Conservation (phyloP, 805 yeast genomes). For the Ogataea nakhonphanomensis region DNA sequence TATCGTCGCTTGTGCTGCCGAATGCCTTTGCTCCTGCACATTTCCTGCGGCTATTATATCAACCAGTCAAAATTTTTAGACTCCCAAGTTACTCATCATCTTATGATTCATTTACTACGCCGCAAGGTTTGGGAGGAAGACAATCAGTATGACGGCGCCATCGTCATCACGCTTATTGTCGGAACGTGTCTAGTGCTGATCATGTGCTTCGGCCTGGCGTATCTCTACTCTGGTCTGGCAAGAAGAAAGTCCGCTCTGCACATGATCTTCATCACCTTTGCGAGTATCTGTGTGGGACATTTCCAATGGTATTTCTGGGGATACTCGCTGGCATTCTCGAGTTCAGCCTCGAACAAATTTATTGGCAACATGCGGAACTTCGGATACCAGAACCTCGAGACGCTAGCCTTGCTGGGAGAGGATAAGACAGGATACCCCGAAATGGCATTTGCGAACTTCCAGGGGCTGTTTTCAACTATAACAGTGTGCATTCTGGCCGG, state of each 20-base stretch:
- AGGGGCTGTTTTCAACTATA: slow-evolving; percentile 89
- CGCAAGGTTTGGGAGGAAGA: slow-evolving; percentile 27
- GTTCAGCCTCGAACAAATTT: slow-evolving; percentile 75
- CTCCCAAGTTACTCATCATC: not conserved
- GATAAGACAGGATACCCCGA: slow-evolving; percentile 59
- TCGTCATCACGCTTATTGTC: slow-evolving; percentile 49
- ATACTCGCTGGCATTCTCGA: slow-evolving; percentile 84
- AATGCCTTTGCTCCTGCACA: not conserved
- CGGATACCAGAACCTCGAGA: slow-evolving; percentile 72
- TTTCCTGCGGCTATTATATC: slow-evolving; percentile 3
- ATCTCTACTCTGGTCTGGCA: slow-evolving; percentile 87
- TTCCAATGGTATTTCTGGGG: slow-evolving; percentile 99
- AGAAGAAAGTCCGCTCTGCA: slow-evolving; percentile 87
- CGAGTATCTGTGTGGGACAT: slow-evolving; percentile 57
- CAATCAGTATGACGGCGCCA: slow-evolving; percentile 41
- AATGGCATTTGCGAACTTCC: slow-evolving; percentile 79
- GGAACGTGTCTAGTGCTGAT: slow-evolving; percentile 74
- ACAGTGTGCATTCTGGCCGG: slow-evolving; percentile 90
- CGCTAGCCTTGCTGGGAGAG: slow-evolving; percentile 26
- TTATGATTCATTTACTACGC: slow-evolving; percentile 13
- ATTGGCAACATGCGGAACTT: slow-evolving; percentile 84
- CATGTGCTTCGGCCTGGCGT: slow-evolving; percentile 95
- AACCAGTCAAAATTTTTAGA: slow-evolving; percentile 4
- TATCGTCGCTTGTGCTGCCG: not conserved
- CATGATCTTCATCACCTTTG: slow-evolving; percentile 75